phyloP scores from a whole-genome alignment of 352 stramenopile genomes.

The Phytophthora nicotianae region DNA sequence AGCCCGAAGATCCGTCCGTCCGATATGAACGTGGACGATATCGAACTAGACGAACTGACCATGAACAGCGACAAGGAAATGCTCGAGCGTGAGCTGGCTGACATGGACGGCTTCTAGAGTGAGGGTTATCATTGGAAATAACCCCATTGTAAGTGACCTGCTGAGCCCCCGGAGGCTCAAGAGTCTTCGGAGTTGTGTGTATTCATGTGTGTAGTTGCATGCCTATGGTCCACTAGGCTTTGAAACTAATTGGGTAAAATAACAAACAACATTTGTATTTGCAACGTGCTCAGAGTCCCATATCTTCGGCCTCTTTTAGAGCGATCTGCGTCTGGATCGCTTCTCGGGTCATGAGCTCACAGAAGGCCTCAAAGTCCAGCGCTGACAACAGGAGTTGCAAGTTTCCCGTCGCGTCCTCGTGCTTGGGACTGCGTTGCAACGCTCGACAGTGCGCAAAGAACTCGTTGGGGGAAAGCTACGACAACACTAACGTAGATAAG shows the following conservation, averaged over 20 bases:
- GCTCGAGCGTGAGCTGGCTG: conserved; percentile 68
- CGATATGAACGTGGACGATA: conserved; percentile 75
- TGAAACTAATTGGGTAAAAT: conserved; percentile 47
- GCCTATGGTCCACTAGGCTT: conserved; percentile 17
- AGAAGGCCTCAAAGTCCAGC: conserved; percentile 64
- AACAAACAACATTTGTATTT: conserved; percentile 8
- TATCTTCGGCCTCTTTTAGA: conserved; percentile 58
- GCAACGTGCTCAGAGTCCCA: conserved; percentile 51
- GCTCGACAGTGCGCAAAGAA: conserved; percentile 58
- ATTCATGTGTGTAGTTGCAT: conserved; percentile 31
- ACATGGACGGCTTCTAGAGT: conserved; percentile 53
- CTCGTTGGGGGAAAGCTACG: conserved; percentile 42
- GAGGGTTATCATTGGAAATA: conserved; percentile 38
- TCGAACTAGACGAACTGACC: conserved; percentile 56
- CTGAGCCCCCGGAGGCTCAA: no score
- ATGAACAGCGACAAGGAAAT: conserved; percentile 68
- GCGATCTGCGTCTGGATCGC: conserved; percentile 53
- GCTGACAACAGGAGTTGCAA: conserved; percentile 54
- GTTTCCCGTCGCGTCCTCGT: conserved; percentile 47
- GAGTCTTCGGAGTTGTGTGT: conserved; percentile 26
- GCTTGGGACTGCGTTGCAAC: conserved; percentile 37
- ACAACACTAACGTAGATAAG: conserved; percentile 12
- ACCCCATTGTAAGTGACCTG: no score
- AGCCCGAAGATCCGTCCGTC: conserved; percentile 72
- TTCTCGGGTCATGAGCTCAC: conserved; percentile 54